Evolutionary conservation across 192 early-diverging fungal species (phyloP).

Genomic region (Coemansia sp.): DNA sequence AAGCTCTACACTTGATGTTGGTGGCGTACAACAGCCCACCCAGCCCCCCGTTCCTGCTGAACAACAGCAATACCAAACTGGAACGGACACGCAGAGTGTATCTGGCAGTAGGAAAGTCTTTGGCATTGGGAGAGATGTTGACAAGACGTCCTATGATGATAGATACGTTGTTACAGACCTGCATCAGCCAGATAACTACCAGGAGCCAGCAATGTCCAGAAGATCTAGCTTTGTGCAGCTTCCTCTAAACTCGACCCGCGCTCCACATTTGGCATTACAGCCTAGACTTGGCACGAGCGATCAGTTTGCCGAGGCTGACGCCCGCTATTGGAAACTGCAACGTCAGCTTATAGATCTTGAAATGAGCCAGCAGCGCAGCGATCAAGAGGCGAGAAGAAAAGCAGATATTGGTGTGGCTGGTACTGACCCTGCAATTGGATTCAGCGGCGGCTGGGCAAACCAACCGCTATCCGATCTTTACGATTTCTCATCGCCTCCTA

Average conservation of each 20-base stretch:
- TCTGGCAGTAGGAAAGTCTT: background rate
- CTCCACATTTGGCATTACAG: constrained; percentile 13
- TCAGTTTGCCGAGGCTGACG: constrained; percentile 52
- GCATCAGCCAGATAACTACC: constrained; percentile 46
- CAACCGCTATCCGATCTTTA: constrained; percentile 9
- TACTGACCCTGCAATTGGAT: background rate
- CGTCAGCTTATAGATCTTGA: constrained; percentile 54
- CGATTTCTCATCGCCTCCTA: constrained; percentile 44
- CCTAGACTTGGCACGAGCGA: constrained; percentile 14
- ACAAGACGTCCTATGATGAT: background rate
- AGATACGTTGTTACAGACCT: constrained; percentile 16
- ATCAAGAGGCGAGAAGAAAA: background rate
- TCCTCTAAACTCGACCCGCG: constrained; percentile 25
- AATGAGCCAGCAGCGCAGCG: constrained; percentile 38
- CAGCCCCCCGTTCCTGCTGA: background rate
- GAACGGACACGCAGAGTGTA: background rate
- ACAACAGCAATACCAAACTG: background rate
- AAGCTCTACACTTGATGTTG: constrained; percentile 51
- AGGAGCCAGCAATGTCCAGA: constrained; percentile 45
- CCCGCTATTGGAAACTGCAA: constrained; percentile 53
- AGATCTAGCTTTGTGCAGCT: constrained; percentile 50
- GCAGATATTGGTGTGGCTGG: background rate
- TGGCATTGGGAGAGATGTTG: background rate
- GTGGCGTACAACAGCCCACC: constrained; percentile 19
- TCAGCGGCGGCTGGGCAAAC: constrained; percentile 14